phyloP scores from a whole-genome alignment of 768 basidiomycete species.

The Trametes meyenii region DNA sequence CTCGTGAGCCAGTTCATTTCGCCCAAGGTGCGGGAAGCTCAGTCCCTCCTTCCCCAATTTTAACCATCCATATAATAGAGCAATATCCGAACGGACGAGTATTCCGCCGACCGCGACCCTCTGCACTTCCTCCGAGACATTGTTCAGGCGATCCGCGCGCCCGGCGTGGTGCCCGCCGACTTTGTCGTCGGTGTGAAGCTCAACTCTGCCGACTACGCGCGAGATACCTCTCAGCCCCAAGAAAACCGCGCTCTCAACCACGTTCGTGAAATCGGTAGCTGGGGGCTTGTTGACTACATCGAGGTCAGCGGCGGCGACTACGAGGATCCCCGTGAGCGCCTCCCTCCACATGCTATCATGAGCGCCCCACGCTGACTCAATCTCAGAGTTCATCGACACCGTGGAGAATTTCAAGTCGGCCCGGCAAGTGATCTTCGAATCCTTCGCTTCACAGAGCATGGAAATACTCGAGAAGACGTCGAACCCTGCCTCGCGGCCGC shows the following conservation, averaged over 20 bases:
- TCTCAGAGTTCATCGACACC: constrained; percentile 33
- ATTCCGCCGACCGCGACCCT: constrained; percentile 47
- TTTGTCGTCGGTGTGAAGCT: constrained; percentile 82
- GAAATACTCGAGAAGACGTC: constrained; percentile 40
- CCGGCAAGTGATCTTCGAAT: constrained; percentile 75
- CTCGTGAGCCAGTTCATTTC: constrained; percentile 80
- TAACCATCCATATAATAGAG: constrained; percentile 34
- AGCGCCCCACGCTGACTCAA: not conserved
- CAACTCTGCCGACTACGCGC: constrained; percentile 75
- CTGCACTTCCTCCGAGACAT: constrained; percentile 64
- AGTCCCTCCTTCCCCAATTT: not conserved
- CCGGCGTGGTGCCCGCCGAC: constrained; percentile 44
- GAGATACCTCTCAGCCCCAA: constrained; percentile 29
- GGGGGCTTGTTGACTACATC: constrained; percentile 77
- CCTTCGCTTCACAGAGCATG: constrained; percentile 63
- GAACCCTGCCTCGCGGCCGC: constrained; percentile 26
- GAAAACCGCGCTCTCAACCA: constrained; percentile 58
- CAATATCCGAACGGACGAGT: constrained; percentile 64
- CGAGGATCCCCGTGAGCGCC: constrained; percentile 64
- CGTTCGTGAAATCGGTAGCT: constrained; percentile 59
- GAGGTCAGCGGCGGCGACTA: constrained; percentile 91
- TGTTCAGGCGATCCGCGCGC: constrained; percentile 54
- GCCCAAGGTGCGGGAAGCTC: constrained; percentile 51
- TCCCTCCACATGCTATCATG: not conserved
- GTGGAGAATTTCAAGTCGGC: constrained; percentile 33